Evolutionary conservation across 2,329 filamentous ascomycete genomes (phyloP).

Genomic region (Colletotrichum eleusines): DNA sequence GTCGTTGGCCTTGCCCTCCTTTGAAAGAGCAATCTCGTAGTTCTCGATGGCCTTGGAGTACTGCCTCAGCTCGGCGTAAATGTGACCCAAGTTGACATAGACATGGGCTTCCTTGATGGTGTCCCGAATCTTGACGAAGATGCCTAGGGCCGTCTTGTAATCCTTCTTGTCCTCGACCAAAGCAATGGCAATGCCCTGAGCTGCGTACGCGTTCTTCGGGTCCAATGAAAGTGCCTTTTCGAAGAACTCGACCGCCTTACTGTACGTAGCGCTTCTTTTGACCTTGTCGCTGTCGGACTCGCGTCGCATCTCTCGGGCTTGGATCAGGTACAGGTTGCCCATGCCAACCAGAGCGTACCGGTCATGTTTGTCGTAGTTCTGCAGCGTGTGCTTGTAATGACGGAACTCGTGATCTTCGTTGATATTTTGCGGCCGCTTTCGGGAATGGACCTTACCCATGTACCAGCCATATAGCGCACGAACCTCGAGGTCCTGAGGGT

Average conservation of each 20-base stretch:
- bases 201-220: constrained; percentile 93
- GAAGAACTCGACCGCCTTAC: constrained; percentile 96
- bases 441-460: constrained; percentile 81
- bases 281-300: constrained; percentile 91
- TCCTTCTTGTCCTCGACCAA: constrained; percentile 96
- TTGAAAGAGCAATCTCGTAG: constrained; percentile 87
- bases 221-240: constrained; percentile 98
- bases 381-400: constrained; percentile 96
- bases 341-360: constrained; percentile 96
- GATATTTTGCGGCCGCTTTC: constrained; percentile 84
- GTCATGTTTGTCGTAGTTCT: constrained; percentile 96
- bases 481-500: constrained; percentile 89
- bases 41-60: constrained; percentile 93
- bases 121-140: constrained; percentile 91
- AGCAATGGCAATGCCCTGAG: constrained; percentile 94
- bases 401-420: constrained; percentile 91
- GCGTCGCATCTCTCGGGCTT: constrained; percentile 93
- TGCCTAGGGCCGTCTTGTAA: constrained; percentile 81
- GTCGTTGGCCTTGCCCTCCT: constrained; percentile 80
- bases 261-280: constrained; percentile 87
- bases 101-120: constrained; percentile 90
- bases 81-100: constrained; percentile 92
- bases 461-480: constrained; percentile 97
- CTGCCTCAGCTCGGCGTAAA: constrained; percentile 90
- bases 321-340: constrained; percentile 90